Percentiles rank a stretch among this genome's conserved stretches.
These are phyloP conservation scores for Plectosphaerella cucumerina DNA, from an alignment of 2,329 filamentous ascomycete species.

Conservation along the genomic window DNA sequence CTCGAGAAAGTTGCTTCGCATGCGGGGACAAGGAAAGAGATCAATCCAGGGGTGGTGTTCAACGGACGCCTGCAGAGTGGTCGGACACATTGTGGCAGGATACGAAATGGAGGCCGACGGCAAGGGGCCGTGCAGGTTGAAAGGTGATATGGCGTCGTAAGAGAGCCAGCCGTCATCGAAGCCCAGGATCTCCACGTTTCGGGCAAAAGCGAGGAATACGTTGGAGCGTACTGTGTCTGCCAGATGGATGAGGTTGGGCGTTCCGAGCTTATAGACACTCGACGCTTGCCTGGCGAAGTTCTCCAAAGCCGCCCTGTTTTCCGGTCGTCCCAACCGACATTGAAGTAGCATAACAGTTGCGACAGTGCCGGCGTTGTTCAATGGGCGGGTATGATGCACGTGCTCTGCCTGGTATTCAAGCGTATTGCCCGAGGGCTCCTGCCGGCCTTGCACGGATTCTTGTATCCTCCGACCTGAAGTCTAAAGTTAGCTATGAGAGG, in stretches of 20 bases:
- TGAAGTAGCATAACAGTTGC: neutral
- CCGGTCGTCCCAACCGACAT: slow-evolving; percentile 1
- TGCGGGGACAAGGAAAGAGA: slow-evolving; percentile 22
- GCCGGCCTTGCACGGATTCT: neutral
- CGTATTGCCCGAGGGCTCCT: neutral
- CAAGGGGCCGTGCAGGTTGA: slow-evolving; percentile 4
- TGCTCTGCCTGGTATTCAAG: neutral
- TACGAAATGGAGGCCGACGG: neutral
- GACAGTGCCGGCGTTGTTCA: neutral
- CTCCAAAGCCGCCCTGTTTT: neutral
- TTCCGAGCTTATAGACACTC: slow-evolving; percentile 1
- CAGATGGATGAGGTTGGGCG: slow-evolving; percentile 5
- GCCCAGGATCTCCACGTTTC: slow-evolving; percentile 8
- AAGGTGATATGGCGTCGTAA: slow-evolving; percentile 16
- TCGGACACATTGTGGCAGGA: slow-evolving; percentile 19
- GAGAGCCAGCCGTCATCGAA: slow-evolving; percentile 9
- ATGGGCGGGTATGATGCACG: neutral
- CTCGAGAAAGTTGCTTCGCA: slow-evolving; percentile 22
- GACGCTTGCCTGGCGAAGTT: slow-evolving; percentile 7
- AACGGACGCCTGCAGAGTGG: slow-evolving; percentile 18
- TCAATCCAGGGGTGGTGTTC: slow-evolving; percentile 28
- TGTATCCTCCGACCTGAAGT: neutral
- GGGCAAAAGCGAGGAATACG: slow-evolving; percentile 11
- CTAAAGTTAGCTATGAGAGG: neutral
- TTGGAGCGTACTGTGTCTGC: slow-evolving; percentile 10